Conservation (phyloP, 345 rosid genomes). For the Citrus reticulata region DNA sequence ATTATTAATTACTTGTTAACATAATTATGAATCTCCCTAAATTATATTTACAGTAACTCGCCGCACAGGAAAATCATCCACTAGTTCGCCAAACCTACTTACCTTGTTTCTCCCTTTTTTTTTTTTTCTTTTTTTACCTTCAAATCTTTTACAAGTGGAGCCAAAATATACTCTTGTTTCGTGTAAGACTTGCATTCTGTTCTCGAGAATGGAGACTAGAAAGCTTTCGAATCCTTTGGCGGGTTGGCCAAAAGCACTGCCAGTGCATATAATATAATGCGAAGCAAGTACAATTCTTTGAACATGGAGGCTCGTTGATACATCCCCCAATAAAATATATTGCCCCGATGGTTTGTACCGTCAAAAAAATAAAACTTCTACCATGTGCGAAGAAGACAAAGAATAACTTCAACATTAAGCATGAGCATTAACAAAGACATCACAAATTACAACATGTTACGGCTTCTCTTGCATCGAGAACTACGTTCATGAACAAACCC, state of each 20-base stretch:
- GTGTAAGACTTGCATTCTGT: no score
- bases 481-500: slow-evolving; percentile 1
- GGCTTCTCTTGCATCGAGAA: neutral
- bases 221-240: no score
- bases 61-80: no score
- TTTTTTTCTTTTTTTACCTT: no score
- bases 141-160: no score
- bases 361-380: neutral
- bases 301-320: neutral
- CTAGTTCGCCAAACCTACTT: no score
- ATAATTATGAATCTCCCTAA: no score
- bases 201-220: no score
- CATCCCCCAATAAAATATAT: neutral
- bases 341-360: neutral
- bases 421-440: neutral
- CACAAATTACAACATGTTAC: neutral
- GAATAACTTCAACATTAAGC: neutral
- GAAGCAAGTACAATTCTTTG: neutral
- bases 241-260: neutral
- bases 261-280: neutral
- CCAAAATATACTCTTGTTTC: no score
- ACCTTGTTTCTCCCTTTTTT: no score
- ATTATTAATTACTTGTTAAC: no score
- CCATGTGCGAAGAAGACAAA: neutral
- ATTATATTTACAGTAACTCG: no score